Conservation (phyloP, 2,329 filamentous ascomycete genomes). For the Aspergillus vadensis region DNA sequence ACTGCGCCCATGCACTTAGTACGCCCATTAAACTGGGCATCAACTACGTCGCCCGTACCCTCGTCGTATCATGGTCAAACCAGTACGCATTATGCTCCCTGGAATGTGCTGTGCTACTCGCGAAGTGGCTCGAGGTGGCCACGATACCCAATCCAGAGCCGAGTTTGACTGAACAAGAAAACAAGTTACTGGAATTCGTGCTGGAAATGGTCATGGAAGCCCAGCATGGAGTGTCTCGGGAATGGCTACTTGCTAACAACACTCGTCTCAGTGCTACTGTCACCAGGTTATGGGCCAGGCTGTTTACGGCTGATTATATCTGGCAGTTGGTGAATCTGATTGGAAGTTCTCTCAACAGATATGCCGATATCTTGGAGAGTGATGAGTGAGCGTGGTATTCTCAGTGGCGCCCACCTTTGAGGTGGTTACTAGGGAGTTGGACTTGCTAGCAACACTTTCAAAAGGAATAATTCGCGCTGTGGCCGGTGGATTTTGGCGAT, state of each 20-base stretch:
- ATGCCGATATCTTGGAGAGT: constrained; percentile 34
- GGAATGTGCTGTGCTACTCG: constrained; percentile 57
- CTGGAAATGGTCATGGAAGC: constrained; percentile 42
- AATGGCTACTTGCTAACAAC: constrained; percentile 37
- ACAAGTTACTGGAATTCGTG: constrained; percentile 37
- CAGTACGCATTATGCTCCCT: constrained; percentile 58
- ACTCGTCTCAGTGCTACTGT: constrained; percentile 35
- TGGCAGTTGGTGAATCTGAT: constrained; percentile 41
- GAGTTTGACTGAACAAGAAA: constrained; percentile 35
- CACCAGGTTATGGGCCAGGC: constrained; percentile 36
- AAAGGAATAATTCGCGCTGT: too few species aligned
- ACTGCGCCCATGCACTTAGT: constrained; percentile 57
- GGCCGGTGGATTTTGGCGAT: too few species aligned
- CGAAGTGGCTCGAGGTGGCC: constrained; percentile 47
- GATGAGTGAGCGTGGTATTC: background rate
- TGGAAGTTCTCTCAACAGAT: constrained; percentile 36
- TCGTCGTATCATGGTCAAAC: constrained; percentile 60
- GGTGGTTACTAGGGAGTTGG: too few species aligned
- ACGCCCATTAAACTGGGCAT: constrained; percentile 59
- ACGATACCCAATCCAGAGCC: constrained; percentile 31
- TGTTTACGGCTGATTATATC: constrained; percentile 41
- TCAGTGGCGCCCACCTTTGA: background rate
- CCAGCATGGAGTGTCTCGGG: constrained; percentile 32
- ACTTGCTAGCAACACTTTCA: too few species aligned
- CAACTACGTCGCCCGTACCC: constrained; percentile 56